Conservation (phyloP, 163 green algal species). For the Chlamydomonas reinhardtii region DNA sequence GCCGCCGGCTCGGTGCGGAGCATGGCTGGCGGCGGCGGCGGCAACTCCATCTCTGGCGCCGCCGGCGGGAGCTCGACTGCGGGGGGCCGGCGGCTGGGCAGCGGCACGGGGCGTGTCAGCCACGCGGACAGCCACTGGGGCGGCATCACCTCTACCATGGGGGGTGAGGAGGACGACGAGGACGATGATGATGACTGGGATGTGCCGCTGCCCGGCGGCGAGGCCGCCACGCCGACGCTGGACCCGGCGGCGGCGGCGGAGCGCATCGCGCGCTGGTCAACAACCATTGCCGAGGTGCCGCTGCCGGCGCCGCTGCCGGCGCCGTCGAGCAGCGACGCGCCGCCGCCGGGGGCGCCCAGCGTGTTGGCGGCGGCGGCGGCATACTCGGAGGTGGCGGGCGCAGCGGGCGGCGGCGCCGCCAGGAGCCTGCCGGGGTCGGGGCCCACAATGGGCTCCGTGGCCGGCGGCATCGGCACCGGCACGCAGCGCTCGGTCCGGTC, state of each 20-base stretch:
- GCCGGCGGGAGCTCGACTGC: background rate
- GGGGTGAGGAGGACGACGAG: background rate
- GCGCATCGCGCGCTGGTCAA: slow-evolving; percentile 27
- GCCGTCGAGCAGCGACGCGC: background rate
- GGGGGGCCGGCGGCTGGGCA: too few species aligned
- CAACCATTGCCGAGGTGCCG: slow-evolving; percentile 1
- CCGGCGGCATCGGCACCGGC: background rate
- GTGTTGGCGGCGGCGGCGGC: too few species aligned
- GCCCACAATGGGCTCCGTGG: too few species aligned
- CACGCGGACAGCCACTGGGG: background rate
- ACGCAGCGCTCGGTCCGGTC: background rate
- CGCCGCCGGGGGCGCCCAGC: background rate
- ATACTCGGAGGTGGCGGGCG: too few species aligned
- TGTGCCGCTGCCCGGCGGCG: background rate
- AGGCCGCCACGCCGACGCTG: background rate
- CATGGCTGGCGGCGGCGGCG: background rate
- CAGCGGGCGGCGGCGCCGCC: too few species aligned
- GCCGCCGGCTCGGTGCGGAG: too few species aligned
- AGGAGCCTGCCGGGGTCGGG: background rate
- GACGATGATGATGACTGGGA: background rate
- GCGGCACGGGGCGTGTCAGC: background rate
- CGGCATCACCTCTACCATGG: too few species aligned
- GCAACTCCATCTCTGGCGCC: background rate
- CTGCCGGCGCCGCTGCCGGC: background rate
- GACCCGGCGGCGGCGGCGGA: slow-evolving; percentile 15